Percentiles rank a stretch among this genome's conserved stretches.
Evolutionary conservation across 179 eudicot species (phyloP).

Genomic region (Amaranthus tricolor): DNA sequence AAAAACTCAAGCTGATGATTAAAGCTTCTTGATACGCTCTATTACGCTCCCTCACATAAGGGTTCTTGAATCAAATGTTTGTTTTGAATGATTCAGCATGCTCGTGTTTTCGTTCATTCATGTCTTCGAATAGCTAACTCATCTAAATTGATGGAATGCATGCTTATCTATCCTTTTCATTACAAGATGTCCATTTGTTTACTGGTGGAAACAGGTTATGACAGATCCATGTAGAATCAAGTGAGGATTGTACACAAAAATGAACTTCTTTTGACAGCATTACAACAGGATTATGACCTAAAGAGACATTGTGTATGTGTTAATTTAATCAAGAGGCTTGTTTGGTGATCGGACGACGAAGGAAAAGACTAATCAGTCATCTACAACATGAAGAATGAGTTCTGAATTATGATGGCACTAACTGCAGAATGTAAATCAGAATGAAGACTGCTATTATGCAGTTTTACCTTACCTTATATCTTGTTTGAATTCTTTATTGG

Average conservation of each 20-base stretch:
- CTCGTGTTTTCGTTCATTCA: too few relatives aligned
- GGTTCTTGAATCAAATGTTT: too few relatives aligned
- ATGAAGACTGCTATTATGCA: conserved; percentile 4
- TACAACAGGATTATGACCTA: not conserved
- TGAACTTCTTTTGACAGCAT: conserved; percentile 10
- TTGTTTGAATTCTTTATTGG: not conserved
- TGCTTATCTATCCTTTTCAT: not conserved
- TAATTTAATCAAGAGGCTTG: not conserved
- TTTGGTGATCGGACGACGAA: not conserved
- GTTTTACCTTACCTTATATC: not conserved
- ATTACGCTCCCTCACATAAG: too few relatives aligned
- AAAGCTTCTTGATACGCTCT: too few relatives aligned
- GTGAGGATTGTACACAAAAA: conserved; percentile 4
- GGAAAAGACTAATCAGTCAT: not conserved
- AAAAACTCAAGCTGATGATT: too few relatives aligned
- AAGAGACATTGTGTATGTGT: conserved; percentile 2
- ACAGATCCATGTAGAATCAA: conserved; percentile 3
- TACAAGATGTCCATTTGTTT: not conserved
- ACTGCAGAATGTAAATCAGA: not conserved
- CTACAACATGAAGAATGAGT: not conserved
- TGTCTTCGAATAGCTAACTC: too few relatives aligned
- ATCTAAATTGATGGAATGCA: not conserved
- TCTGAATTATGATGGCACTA: not conserved
- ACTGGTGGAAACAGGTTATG: conserved; percentile 20
- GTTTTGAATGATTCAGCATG: too few relatives aligned